phyloP scores from a whole-genome alignment of 2,329 filamentous ascomycete genomes.

The Colletotrichum sidae region DNA sequence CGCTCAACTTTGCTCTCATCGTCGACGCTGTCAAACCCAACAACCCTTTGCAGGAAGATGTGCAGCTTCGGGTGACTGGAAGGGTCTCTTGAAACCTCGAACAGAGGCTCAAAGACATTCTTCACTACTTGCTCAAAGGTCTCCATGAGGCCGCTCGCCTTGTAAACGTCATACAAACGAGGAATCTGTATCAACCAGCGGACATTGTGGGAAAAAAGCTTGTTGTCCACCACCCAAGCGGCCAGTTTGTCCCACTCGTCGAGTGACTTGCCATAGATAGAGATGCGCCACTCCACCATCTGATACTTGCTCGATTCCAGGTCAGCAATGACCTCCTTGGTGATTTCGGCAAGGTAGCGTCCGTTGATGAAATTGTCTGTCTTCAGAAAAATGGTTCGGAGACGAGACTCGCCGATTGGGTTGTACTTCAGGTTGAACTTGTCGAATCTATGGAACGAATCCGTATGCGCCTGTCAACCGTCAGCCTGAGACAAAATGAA shows the following conservation, averaged over 20 bases:
- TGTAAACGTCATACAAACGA: slow-evolving; percentile 95
- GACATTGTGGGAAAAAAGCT: slow-evolving; percentile 96
- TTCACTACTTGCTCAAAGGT: slow-evolving; percentile 90
- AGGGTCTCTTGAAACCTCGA: slow-evolving; percentile 92
- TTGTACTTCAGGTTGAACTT: slow-evolving; percentile 99
- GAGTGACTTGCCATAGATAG: slow-evolving; percentile 90
- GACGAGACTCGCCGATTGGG: slow-evolving; percentile 91
- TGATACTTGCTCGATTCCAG: slow-evolving; percentile 99
- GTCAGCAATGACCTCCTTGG: slow-evolving; percentile 96
- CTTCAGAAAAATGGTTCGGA: slow-evolving; percentile 98
- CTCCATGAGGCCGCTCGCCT: slow-evolving; percentile 85
- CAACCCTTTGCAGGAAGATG: slow-evolving; percentile 92
- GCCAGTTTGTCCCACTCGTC: slow-evolving; percentile 99
- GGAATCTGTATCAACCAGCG: slow-evolving; percentile 97
- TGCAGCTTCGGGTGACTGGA: slow-evolving; percentile 91
- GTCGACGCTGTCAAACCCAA: slow-evolving; percentile 97
- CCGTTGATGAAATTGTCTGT: slow-evolving; percentile 98
- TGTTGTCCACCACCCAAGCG: slow-evolving; percentile 97
- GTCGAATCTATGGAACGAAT: slow-evolving; percentile 98
- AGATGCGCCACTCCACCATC: slow-evolving; percentile 99
- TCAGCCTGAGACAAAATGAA: not conserved
- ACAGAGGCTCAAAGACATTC: slow-evolving; percentile 93
- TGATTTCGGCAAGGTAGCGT: slow-evolving; percentile 95
- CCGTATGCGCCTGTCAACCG: slow-evolving; percentile 80
- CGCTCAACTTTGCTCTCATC: slow-evolving; percentile 98